Conservation (phyloP, 495 filamentous ascomycete species). For the Tuber microsphaerosporum region DNA sequence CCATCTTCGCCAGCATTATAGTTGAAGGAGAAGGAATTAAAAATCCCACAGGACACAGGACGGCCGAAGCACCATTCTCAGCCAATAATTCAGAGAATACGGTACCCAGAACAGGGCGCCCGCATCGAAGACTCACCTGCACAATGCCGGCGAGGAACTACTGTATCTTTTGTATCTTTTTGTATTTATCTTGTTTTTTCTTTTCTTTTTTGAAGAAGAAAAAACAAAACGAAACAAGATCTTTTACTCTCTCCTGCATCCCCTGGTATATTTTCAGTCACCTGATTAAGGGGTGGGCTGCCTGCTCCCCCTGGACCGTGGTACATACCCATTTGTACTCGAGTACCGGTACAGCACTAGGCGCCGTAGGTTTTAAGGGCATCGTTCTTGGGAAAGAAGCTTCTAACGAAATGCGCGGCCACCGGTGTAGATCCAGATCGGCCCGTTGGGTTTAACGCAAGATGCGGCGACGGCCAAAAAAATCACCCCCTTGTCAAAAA, state of each 20-base stretch:
- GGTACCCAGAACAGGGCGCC: not conserved
- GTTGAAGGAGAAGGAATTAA: not conserved
- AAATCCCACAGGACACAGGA: not conserved
- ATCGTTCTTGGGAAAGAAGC: conserved; percentile 13
- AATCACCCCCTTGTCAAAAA: conserved; percentile 2
- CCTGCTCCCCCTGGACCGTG: not conserved
- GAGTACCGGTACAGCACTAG: too few species aligned
- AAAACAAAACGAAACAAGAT: not conserved
- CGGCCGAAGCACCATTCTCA: not conserved
- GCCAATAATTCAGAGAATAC: not conserved
- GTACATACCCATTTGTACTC: not conserved
- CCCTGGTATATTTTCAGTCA: not conserved
- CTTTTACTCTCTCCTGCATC: not conserved
- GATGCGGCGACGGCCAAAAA: conserved; percentile 17
- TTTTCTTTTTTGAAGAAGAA: not conserved
- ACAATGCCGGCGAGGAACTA: not conserved
- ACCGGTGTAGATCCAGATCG: conserved; percentile 33
- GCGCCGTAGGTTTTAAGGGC: not conserved
- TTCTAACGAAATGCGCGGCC: conserved; percentile 7
- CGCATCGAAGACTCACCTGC: not conserved
- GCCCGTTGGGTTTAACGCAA: conserved; percentile 10
- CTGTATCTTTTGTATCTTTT: too few species aligned
- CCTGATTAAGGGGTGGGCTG: not conserved
- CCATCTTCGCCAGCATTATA: not conserved
- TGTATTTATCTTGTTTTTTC: not conserved